These are phyloP conservation scores for Citrus mangshanensis DNA, from an alignment of 345 rosid genomes.

Conservation along the genomic window DNA sequence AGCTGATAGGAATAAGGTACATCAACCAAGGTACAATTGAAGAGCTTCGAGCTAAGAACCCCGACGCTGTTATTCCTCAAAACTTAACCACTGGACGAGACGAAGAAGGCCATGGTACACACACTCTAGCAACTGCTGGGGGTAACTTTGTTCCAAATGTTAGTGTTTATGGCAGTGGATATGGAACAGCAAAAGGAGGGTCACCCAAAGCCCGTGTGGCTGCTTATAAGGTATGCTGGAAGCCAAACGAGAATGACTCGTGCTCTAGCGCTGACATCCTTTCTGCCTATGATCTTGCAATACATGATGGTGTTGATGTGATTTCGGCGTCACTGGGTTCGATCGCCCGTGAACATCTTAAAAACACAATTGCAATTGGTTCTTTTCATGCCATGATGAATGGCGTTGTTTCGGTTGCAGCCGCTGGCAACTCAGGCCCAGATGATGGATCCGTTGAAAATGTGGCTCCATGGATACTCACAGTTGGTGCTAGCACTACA, in stretches of 20 bases:
- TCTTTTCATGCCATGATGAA: conserved; percentile 39
- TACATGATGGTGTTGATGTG: conserved; percentile 47
- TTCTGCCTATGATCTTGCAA: conserved; percentile 38
- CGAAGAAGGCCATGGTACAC: conserved; percentile 38
- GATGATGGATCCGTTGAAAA: conserved; percentile 16
- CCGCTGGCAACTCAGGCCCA: conserved; percentile 49
- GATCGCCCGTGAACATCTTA: conserved; percentile 4
- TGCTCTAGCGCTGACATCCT: conserved; percentile 40
- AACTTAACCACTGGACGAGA: neutral
- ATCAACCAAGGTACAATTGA: conserved; percentile 25
- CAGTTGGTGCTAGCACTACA: conserved; percentile 45
- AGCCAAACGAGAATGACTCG: neutral
- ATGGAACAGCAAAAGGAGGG: conserved; percentile 43
- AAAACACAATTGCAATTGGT: conserved; percentile 36
- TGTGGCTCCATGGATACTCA: conserved; percentile 42
- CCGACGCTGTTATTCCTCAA: neutral
- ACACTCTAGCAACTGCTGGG: conserved; percentile 44
- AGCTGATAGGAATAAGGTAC: conserved; percentile 42
- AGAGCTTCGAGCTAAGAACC: neutral
- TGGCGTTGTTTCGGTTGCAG: conserved; percentile 30
- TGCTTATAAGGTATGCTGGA: conserved; percentile 46
- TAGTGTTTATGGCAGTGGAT: conserved; percentile 17
- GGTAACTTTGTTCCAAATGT: conserved; percentile 32
- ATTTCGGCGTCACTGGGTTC: conserved; percentile 42
- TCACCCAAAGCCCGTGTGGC: conserved; percentile 47